phyloP scores from a whole-genome alignment of 345 rosid species.

The Dimocarpus longan region DNA sequence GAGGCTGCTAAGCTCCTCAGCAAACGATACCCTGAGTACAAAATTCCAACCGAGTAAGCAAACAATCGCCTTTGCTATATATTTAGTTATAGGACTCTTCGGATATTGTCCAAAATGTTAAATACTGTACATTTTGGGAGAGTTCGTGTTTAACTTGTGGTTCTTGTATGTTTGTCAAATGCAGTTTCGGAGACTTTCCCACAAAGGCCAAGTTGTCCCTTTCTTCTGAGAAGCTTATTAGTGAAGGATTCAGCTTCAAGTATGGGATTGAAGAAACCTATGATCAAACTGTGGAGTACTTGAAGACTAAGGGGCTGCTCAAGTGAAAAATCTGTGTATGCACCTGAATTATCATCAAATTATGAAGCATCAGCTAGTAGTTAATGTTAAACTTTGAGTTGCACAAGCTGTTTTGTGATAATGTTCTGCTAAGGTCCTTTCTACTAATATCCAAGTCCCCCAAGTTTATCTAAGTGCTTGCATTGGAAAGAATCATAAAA shows the following conservation, averaged over 20 bases:
- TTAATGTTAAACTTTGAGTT: background rate
- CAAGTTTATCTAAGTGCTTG: background rate
- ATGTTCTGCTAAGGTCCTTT: background rate
- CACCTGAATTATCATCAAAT: background rate
- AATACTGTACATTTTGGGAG: background rate
- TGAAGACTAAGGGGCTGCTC: slow-evolving; percentile 52
- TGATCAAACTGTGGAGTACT: slow-evolving; percentile 64
- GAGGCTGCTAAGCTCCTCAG: slow-evolving; percentile 63
- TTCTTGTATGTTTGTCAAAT: background rate
- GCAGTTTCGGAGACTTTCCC: slow-evolving; percentile 76
- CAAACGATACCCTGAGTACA: slow-evolving; percentile 63
- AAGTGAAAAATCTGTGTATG: slow-evolving; percentile 24
- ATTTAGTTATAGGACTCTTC: background rate
- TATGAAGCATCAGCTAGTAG: background rate
- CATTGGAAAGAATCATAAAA: background rate
- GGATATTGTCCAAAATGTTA: background rate
- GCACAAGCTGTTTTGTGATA: background rate
- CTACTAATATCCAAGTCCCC: background rate
- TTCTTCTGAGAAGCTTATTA: slow-evolving; percentile 69
- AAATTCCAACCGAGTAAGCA: slow-evolving; percentile 71
- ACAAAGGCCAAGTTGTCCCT: slow-evolving; percentile 55
- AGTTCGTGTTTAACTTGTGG: background rate
- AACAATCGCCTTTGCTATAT: slow-evolving; percentile 2
- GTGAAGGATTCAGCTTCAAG: slow-evolving; percentile 73
- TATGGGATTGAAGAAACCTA: slow-evolving; percentile 69